A percentile compares a stretch with the other conserved stretches of the same genome.
phyloP scores from a whole-genome alignment of 2,329 filamentous ascomycete species.

The Conoideocrella luteorostrata region DNA sequence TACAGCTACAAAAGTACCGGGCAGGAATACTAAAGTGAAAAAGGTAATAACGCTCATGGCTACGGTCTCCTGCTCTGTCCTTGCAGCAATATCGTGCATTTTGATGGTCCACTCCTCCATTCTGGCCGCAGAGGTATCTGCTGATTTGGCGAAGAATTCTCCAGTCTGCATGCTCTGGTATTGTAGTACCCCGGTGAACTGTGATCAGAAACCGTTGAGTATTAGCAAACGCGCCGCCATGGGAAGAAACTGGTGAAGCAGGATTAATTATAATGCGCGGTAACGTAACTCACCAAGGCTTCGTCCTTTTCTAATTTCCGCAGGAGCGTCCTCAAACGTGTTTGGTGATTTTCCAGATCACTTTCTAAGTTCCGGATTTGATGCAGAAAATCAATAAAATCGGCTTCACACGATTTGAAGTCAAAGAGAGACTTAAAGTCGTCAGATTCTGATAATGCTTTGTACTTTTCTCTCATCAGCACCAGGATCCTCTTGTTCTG shows the following conservation, averaged over 20 bases:
- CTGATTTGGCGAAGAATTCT: constrained; percentile 15
- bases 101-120: constrained; percentile 25
- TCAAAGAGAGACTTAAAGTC: neutral
- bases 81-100: constrained; percentile 45
- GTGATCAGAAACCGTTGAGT: neutral
- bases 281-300: neutral
- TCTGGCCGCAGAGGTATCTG: constrained; percentile 6
- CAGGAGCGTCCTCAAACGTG: neutral
- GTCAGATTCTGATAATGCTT: neutral
- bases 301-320: neutral
- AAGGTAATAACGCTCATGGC: constrained; percentile 26
- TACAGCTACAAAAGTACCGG: constrained; percentile 24
- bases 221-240: neutral
- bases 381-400: neutral
- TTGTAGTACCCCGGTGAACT: constrained; percentile 19
- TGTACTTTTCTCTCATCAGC: neutral
- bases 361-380: neutral
- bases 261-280: no score
- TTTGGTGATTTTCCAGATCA: neutral
- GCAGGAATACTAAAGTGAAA: constrained; percentile 23
- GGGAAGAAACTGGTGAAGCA: no score
- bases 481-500: neutral
- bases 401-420: neutral
- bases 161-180: constrained; percentile 16
- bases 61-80: constrained; percentile 36